Conservation (phyloP, 2,329 filamentous ascomycete genomes). For the Hypoxylon sp. region DNA sequence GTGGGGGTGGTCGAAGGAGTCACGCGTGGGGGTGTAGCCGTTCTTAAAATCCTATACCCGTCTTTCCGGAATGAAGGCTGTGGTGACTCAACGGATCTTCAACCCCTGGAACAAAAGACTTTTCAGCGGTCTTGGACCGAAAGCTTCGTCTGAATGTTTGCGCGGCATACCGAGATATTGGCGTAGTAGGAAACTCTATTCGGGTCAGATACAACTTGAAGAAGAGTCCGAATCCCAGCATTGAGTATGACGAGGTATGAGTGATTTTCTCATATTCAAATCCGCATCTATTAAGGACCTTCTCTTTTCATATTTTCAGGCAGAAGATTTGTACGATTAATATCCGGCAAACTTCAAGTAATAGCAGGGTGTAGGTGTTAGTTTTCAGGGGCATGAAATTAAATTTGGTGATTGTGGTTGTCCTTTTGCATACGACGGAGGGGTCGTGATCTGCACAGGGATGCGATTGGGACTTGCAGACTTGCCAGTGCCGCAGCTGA, state of each 20-base stretch:
- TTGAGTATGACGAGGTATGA: not conserved
- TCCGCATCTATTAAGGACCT: not conserved
- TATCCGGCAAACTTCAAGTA: not conserved
- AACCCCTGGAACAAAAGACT: not conserved
- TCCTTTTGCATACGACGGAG: conserved; percentile 7
- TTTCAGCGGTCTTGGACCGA: not conserved
- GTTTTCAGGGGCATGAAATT: not conserved
- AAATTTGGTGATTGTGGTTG: not conserved
- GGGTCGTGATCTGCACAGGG: conserved; percentile 29
- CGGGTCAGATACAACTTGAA: not conserved
- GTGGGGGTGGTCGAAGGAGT: not conserved
- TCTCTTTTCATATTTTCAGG: not conserved
- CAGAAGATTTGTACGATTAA: not conserved
- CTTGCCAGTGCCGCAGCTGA: conserved; percentile 8
- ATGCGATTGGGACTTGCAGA: conserved; percentile 8
- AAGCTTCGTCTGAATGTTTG: conserved; percentile 7
- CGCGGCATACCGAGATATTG: conserved; percentile 7
- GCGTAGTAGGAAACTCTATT: conserved; percentile 4
- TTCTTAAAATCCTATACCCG: not conserved
- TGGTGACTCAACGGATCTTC: not conserved
- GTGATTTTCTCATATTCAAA: not conserved
- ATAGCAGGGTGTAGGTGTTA: not conserved
- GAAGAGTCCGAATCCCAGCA: not conserved
- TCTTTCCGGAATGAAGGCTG: not conserved
- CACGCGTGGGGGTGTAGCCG: not conserved